These are phyloP conservation scores for Syzygium malaccense DNA, from an alignment of 441 rosid genomes.

Conservation along the genomic window DNA sequence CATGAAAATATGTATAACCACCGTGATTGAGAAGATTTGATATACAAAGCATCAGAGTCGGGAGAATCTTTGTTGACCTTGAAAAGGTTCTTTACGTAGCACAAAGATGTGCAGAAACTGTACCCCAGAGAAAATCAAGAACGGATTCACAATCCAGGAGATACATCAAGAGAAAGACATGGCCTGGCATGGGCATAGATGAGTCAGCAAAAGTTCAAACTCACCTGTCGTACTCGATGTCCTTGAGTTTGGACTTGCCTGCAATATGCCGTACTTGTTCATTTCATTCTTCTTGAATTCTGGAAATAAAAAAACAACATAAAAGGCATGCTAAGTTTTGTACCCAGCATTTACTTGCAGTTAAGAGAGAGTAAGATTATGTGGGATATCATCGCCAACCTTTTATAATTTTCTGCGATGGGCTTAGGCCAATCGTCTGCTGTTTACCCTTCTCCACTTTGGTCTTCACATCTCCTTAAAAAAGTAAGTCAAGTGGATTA, in stretches of 20 bases:
- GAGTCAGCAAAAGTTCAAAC: background rate
- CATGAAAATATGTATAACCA: background rate
- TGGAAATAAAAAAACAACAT: background rate
- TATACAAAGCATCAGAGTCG: background rate
- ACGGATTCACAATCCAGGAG: background rate
- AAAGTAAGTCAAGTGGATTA: fast-evolving
- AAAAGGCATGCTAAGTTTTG: background rate
- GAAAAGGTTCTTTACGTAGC: background rate
- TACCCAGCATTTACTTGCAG: background rate
- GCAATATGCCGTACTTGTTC: conserved; percentile 30
- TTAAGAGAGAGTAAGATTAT: background rate
- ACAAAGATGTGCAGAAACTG: background rate
- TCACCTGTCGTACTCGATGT: conserved; percentile 26
- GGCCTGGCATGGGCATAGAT: background rate
- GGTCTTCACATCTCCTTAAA: background rate
- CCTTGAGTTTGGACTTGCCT: conserved; percentile 11
- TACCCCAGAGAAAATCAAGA: background rate
- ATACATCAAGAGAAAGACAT: background rate
- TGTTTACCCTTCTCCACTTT: background rate
- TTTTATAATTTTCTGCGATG: background rate
- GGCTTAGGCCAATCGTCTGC: background rate
- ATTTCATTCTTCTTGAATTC: conserved; percentile 48
- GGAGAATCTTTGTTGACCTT: no score
- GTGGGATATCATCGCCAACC: background rate
- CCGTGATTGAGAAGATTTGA: background rate